These are phyloP conservation scores for Phaseolus lunatus DNA, from an alignment of 306 rosid species.

Conservation along the genomic window DNA sequence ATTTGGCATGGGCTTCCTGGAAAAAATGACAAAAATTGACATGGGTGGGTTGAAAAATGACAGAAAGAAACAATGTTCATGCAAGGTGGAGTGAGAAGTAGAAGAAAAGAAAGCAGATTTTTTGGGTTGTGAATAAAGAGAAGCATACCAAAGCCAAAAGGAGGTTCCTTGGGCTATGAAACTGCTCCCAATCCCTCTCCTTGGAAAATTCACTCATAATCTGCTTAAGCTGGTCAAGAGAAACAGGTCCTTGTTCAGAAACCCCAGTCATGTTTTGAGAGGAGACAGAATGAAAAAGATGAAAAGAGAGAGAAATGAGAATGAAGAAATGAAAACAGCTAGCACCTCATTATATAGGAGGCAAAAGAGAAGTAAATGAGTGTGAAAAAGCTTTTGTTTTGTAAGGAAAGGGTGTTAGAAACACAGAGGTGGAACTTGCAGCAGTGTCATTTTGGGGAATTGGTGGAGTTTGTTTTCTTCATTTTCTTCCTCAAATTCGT, in stretches of 20 bases:
- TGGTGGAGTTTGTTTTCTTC: neutral
- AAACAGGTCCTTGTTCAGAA: constrained; percentile 50
- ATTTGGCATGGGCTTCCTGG: too few species aligned
- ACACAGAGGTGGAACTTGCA: neutral
- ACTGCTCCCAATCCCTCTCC: constrained; percentile 74
- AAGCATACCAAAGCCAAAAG: constrained; percentile 77
- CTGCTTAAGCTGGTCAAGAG: constrained; percentile 64
- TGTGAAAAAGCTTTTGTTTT: neutral
- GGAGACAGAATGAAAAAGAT: neutral
- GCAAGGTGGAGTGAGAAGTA: neutral
- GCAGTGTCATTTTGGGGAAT: constrained; percentile 1
- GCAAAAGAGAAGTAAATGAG: neutral
- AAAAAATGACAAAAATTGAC: too few species aligned
- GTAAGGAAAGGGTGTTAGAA: neutral
- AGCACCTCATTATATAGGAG: neutral
- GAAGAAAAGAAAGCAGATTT: neutral
- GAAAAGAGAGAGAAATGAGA: neutral
- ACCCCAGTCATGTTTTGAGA: constrained; percentile 52
- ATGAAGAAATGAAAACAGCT: neutral
- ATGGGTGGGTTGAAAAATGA: too few species aligned
- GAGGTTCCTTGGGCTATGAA: constrained; percentile 85
- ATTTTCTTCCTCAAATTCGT: neutral
- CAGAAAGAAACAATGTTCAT: neutral
- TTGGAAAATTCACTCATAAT: constrained; percentile 69
- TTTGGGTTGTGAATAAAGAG: neutral